Conservation (phyloP, 305 asterid genomes). For the Plantago rigida region DNA sequence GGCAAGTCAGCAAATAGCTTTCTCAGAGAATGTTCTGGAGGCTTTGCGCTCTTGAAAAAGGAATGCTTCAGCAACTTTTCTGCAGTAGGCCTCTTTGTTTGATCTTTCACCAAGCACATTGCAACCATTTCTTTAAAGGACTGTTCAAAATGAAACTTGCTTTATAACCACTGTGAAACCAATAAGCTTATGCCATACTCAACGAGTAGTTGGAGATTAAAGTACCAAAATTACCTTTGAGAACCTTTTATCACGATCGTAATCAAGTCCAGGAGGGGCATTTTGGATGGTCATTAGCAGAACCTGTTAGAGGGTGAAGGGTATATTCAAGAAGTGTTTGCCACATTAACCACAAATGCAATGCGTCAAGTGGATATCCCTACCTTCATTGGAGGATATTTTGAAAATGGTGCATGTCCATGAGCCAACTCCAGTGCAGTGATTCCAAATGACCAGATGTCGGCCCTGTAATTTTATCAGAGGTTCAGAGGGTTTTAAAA, state of each 20-base stretch:
- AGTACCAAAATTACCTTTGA: slow-evolving; percentile 62
- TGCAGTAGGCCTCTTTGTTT: slow-evolving; percentile 85
- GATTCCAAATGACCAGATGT: slow-evolving; percentile 97
- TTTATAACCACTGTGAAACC: slow-evolving; percentile 26
- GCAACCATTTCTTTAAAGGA: slow-evolving; percentile 95
- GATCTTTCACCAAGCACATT: slow-evolving; percentile 93
- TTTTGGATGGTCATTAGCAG: slow-evolving; percentile 94
- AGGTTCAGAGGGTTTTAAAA: neutral
- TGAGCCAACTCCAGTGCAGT: slow-evolving; percentile 98
- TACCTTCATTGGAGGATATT: slow-evolving; percentile 99
- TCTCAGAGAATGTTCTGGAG: slow-evolving; percentile 66
- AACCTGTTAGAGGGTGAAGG: slow-evolving; percentile 44
- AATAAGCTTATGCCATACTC: slow-evolving; percentile 17
- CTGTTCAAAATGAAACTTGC: slow-evolving; percentile 38
- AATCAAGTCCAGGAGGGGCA: slow-evolving; percentile 99
- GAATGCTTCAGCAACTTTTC: slow-evolving; percentile 74
- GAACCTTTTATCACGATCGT: slow-evolving; percentile 95
- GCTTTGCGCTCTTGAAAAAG: slow-evolving; percentile 66
- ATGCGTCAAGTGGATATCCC: slow-evolving; percentile 17
- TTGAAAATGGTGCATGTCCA: slow-evolving; percentile 98
- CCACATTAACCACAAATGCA: slow-evolving; percentile 15
- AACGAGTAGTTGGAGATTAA: slow-evolving; percentile 24
- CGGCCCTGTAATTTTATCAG: slow-evolving; percentile 57
- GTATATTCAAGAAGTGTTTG: slow-evolving; percentile 16
- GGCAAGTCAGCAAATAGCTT: slow-evolving; percentile 71